A percentile compares a stretch with the other conserved stretches of the same genome.
Evolutionary conservation across 2,329 filamentous ascomycete species (phyloP).

Genomic region (Colletotrichum sp.): DNA sequence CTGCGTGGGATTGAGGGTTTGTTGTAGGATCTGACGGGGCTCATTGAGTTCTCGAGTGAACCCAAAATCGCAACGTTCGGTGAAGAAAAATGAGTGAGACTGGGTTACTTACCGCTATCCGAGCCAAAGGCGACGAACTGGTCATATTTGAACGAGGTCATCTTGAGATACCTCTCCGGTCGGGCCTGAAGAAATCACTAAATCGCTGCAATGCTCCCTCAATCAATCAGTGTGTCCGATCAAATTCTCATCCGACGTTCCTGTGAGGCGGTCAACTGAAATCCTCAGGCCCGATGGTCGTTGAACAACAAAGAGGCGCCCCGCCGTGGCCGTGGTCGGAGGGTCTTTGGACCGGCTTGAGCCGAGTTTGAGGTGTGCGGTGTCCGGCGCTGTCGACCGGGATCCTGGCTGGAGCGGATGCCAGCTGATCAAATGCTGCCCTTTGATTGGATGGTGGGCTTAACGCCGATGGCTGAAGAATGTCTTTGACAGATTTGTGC

Average conservation of each 20-base stretch:
- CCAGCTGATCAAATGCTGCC: neutral
- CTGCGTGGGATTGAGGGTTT: fast-evolving
- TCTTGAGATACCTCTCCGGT: neutral
- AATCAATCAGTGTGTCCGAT: neutral
- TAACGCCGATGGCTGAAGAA: constrained; percentile 10
- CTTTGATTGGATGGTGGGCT: neutral
- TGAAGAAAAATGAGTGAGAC: neutral
- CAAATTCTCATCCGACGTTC: neutral
- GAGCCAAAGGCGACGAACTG: constrained; percentile 50
- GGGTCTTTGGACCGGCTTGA: neutral
- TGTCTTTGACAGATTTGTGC: neutral
- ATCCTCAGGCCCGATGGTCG: neutral
- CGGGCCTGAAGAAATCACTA: neutral
- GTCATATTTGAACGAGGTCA: constrained; percentile 28
- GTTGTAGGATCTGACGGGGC: neutral
- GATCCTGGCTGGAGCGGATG: neutral
- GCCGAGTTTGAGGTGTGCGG: neutral
- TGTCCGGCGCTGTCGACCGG: constrained; percentile 2
- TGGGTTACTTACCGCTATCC: constrained; percentile 45
- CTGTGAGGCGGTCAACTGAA: neutral
- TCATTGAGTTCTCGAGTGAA: neutral
- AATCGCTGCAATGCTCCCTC: neutral
- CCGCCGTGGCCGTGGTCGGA: constrained; percentile 2
- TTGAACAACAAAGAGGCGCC: neutral
- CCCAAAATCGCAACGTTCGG: fast-evolving